These are phyloP conservation scores for Leccinum pachyderme DNA, from an alignment of 1,284 basidiomycete genomes.

Conservation along the genomic window DNA sequence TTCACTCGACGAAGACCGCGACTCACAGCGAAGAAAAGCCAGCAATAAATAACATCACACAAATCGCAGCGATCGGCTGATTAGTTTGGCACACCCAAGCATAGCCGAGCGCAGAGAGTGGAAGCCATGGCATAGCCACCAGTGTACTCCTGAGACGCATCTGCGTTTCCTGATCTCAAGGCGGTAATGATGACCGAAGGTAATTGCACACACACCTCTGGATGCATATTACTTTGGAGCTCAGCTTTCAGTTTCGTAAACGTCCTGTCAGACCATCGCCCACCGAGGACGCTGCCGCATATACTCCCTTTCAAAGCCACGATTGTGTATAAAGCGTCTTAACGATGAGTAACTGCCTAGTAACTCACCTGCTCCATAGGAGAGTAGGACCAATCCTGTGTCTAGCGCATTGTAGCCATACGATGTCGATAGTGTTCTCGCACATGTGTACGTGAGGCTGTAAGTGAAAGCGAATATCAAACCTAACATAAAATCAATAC, in stretches of 20 bases:
- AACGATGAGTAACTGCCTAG: background rate
- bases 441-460: slow-evolving; percentile 69
- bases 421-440: slow-evolving; percentile 62
- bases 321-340: background rate
- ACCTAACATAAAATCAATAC: slow-evolving; percentile 39
- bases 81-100: slow-evolving; percentile 75
- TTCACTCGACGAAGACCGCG: background rate
- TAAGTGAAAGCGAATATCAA: slow-evolving; percentile 71
- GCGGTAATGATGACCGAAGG: background rate
- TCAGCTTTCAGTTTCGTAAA: slow-evolving; percentile 53
- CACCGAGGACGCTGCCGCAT: slow-evolving; percentile 71
- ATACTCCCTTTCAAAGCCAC: slow-evolving; percentile 52
- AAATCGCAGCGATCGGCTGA: slow-evolving; percentile 62
- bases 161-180: slow-evolving; percentile 35
- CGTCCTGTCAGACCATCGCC: slow-evolving; percentile 73
- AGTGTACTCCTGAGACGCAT: slow-evolving; percentile 72
- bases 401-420: slow-evolving; percentile 73
- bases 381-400: slow-evolving; percentile 75
- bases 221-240: slow-evolving; percentile 58
- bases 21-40: slow-evolving; percentile 56
- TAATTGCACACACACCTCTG: slow-evolving; percentile 52
- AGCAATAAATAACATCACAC: slow-evolving; percentile 58
- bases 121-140: slow-evolving; percentile 51
- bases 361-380: slow-evolving; percentile 64
- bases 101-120: slow-evolving; percentile 63